Percentiles rank a stretch among this genome's conserved stretches.
Evolutionary conservation across 2,329 filamentous ascomycete genomes (phyloP).

Genomic region (Ophiostoma tasmaniense): DNA sequence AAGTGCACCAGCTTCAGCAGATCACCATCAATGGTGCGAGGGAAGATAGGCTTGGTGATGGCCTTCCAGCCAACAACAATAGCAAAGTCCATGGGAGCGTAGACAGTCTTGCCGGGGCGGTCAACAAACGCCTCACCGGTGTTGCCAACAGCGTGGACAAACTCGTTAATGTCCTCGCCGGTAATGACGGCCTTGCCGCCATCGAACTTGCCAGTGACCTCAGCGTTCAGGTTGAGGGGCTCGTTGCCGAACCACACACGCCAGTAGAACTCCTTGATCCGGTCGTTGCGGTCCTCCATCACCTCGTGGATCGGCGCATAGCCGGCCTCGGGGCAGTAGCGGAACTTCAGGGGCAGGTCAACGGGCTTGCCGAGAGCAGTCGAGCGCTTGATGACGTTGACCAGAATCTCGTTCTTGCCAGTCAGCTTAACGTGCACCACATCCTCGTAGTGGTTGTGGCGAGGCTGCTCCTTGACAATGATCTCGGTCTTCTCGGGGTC

Average conservation of each 20-base stretch:
- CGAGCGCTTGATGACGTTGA: slow-evolving; percentile 89
- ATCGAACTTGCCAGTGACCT: slow-evolving; percentile 80
- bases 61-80: slow-evolving; percentile 99
- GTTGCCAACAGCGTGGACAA: slow-evolving; percentile 97
- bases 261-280: slow-evolving; percentile 99
- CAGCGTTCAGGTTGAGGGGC: slow-evolving; percentile 69
- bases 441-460: slow-evolving; percentile 77
- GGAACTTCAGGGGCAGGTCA: slow-evolving; percentile 79
- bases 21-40: slow-evolving; percentile 89
- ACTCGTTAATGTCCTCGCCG: slow-evolving; percentile 90
- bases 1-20: slow-evolving; percentile 92
- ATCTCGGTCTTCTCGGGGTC: slow-evolving; percentile 78
- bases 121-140: slow-evolving; percentile 96
- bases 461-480: slow-evolving; percentile 75
- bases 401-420: slow-evolving; percentile 67
- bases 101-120: slow-evolving; percentile 84
- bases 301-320: slow-evolving; percentile 97
- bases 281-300: slow-evolving; percentile 92
- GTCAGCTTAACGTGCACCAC: slow-evolving; percentile 77
- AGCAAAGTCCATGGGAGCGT: slow-evolving; percentile 96
- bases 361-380: slow-evolving; percentile 76
- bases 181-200: slow-evolving; percentile 83
- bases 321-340: slow-evolving; percentile 87
- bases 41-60: slow-evolving; percentile 99
- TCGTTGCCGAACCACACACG: slow-evolving; percentile 93